Evolutionary conservation across 495 filamentous ascomycete species (phyloP).

Genomic region (Lasiosphaeriaceae sp.): DNA sequence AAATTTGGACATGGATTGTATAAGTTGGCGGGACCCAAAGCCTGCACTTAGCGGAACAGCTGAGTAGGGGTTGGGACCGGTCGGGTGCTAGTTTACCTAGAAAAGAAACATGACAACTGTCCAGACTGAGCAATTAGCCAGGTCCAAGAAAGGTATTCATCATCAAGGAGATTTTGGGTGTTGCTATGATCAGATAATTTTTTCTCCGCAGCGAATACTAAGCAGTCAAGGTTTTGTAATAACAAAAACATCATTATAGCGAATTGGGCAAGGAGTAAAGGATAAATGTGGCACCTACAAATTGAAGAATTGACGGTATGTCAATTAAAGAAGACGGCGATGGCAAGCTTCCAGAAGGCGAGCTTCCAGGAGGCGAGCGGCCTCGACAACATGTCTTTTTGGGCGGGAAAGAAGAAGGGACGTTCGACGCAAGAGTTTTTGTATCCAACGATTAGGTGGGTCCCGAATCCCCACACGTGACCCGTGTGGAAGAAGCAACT

Average conservation of each 20-base stretch:
- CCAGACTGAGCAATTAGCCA: slow-evolving; percentile 7
- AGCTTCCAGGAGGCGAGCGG: not conserved
- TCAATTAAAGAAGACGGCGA: not conserved
- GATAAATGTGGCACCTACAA: not conserved
- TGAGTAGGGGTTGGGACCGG: too few species aligned
- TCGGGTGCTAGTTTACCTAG: too few species aligned
- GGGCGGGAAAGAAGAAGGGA: too few species aligned
- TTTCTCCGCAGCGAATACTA: slow-evolving; percentile 26
- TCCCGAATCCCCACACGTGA: too few species aligned
- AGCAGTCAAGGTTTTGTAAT: slow-evolving; percentile 36
- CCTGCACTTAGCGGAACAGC: too few species aligned
- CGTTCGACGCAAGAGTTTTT: too few species aligned
- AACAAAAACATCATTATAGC: slow-evolving; percentile 19
- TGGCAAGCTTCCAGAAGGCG: not conserved
- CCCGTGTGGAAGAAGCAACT: too few species aligned
- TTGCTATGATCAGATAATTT: not conserved
- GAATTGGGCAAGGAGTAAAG: not conserved
- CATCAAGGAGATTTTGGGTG: not conserved
- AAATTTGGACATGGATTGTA: too few species aligned
- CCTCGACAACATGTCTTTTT: not conserved
- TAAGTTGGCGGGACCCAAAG: too few species aligned
- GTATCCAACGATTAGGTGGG: too few species aligned
- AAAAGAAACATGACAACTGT: too few species aligned
- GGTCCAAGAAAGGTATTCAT: not conserved
- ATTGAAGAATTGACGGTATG: not conserved